Evolutionary conservation across 2,329 filamentous ascomycete species (phyloP), one percentile per base, ranked within the genome.

Genomic region (Aspergillus japonicus): DNA sequence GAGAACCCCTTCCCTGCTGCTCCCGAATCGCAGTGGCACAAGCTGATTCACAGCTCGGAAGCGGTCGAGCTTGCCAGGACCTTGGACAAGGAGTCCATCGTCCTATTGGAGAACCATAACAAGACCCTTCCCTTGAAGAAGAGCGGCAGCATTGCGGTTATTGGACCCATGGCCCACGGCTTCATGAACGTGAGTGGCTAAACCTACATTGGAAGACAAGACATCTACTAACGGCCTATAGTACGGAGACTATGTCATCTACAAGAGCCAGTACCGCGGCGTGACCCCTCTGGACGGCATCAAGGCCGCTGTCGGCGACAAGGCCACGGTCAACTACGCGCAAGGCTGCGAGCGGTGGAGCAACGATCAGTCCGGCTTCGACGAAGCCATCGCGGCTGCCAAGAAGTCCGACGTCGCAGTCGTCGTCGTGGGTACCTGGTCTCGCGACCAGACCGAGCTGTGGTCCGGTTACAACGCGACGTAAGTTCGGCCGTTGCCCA

Each of bases 391-490:
- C n/a, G 77, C 83, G 0, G 85, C 84, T 0, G 88, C 88, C 1
- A 78, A 87, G 66, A 82, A 81, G 10, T 87, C 89, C 3, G 89
- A 92, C 67, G 84, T 91, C 2, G 89, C 89, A 5, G 82, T 92
- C 5, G 87, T 92, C 0, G 80, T 92, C 0, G 88, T 91, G 1
- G 89, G 89, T 33, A 92, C 89, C 8, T 91, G 89, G 89, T 87
- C 85, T 26, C 83, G 89, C 52, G 89, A 92, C 68, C 89, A 92
- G 69, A 78, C 81, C 55, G 85, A 91, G 71, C 83, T 92, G 3
- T 91, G 88, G 89, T 73, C 77, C 58, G 86, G 87, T 0, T 72
- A 90, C 2, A 92, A 92, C 65, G 88, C 88, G 29, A 92, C 89
- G 57, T 75, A 62, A 66, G 66, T 29, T 3, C 26, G 7, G 26